Evolutionary conservation across 1,284 basidiomycete species (phyloP), one percentile per base, ranked within the genome.

Genomic region (Cutaneotrichosporon sp.): DNA sequence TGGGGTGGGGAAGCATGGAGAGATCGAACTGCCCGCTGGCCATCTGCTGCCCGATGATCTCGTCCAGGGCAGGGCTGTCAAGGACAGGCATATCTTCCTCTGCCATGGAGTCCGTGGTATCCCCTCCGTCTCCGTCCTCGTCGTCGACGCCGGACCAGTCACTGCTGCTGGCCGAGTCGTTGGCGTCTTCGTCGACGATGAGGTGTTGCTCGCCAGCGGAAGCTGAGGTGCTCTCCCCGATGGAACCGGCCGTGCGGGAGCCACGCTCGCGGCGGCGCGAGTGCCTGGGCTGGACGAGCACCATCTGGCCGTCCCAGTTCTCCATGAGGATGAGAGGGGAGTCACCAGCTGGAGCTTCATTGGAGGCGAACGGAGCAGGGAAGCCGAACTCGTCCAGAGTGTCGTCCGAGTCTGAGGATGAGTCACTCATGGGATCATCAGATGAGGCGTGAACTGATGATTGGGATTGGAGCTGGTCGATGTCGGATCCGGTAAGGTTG

Each of bases 1-100:
- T 44, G 19, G 42, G 42, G 19, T 44, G 42, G 7, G 42, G 42
- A 25, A 44, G 29, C 42, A 44, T 44, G 10, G 42, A 29, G 29
- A 46, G 16, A 38, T 29, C 34, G 46, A 31, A 32, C 43, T 46
- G 34, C 24, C 26, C 35, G 35, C 42, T 50, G 8, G 47, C 27
- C 9, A 60, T 43, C 37, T 65, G 65, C 32, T 64, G 64, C 25
- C 60, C 68, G 44, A 70, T 68, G 26, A 72, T 46, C 47, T 67
- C 60, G 48, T 70, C 65, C 47, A 72, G 43, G 6, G 69, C 69
- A 7, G 71, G 66, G 49, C 65, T 66, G 52, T 71, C 67, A 27
- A 73, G 59, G 54, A 71, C 62, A 1, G 71, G 71, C 71, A 73
- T 73, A 51, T 73, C 71, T 46, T 73, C 71, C 57, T 73, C 71